A percentile compares a stretch with the other conserved stretches of the same genome.
phyloP scores from a whole-genome alignment of 805 yeast genomes.

The Saccharomycopsis vini region DNA sequence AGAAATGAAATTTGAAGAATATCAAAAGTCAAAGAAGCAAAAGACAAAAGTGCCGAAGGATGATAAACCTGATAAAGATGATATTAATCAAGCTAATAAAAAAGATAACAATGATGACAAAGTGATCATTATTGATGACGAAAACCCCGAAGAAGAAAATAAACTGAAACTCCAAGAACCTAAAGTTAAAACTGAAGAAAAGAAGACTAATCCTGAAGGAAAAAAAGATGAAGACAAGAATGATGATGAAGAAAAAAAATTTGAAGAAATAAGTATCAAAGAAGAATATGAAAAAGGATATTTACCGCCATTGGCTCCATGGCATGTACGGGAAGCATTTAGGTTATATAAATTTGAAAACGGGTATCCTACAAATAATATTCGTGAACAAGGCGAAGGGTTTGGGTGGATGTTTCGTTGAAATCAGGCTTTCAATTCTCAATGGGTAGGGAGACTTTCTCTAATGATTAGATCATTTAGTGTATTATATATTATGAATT shows the following conservation, averaged over 20 bases:
- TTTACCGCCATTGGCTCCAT: conserved; percentile 16
- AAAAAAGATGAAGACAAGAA: too few relatives aligned
- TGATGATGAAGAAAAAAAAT: too few relatives aligned
- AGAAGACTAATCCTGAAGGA: too few relatives aligned
- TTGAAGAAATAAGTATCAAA: neutral
- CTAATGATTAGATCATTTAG: too few relatives aligned
- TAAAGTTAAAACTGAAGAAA: too few relatives aligned
- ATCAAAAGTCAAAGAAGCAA: conserved; percentile 1
- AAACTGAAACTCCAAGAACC: neutral
- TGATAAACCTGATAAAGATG: neutral
- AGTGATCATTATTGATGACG: neutral
- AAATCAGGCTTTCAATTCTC: too few relatives aligned
- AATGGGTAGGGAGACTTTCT: too few relatives aligned
- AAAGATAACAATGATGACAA: neutral
- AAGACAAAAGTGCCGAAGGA: neutral
- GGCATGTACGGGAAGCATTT: conserved; percentile 18
- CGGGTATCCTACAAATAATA: conserved; percentile 12
- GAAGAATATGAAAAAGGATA: too few relatives aligned
- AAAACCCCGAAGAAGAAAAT: too few relatives aligned
- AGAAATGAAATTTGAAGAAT: conserved; percentile 9
- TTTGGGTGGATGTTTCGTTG: conserved; percentile 17
- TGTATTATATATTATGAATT: too few relatives aligned
- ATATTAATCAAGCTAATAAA: neutral
- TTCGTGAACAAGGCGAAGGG: conserved; percentile 18
- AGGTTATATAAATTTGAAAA: conserved; percentile 15